phyloP scores from a whole-genome alignment of 2,329 filamentous ascomycete genomes.

The Elsinoe australis region DNA sequence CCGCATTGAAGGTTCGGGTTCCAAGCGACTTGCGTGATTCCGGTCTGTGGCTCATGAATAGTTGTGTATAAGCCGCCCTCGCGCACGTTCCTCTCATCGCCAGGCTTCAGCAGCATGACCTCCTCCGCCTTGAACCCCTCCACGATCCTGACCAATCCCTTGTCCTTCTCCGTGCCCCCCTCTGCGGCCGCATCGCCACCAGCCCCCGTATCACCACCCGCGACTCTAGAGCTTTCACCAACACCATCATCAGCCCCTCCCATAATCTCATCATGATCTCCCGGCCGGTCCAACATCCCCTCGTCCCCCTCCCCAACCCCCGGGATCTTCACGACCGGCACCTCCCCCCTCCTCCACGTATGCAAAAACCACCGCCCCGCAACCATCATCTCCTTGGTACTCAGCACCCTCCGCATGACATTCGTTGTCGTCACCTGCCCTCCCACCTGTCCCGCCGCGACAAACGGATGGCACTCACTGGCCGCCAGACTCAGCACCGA shows the following conservation, averaged over 20 bases:
- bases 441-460: constrained; percentile 46
- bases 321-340: neutral
- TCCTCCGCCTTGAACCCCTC: constrained; percentile 37
- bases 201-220: constrained; percentile 21
- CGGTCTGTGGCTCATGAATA: constrained; percentile 40
- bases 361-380: constrained; percentile 52
- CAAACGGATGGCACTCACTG: constrained; percentile 48
- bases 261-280: too few species aligned
- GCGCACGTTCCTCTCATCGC: constrained; percentile 21
- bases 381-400: constrained; percentile 44
- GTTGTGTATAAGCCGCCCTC: constrained; percentile 29
- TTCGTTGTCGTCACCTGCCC: constrained; percentile 48
- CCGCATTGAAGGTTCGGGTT: constrained; percentile 44
- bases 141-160: constrained; percentile 30
- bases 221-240: constrained; percentile 27
- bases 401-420: constrained; percentile 44
- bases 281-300: constrained; percentile 25
- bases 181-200: neutral
- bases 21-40: constrained; percentile 41
- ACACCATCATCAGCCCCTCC: constrained; percentile 19
- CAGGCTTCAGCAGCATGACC: constrained; percentile 23
- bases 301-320: constrained; percentile 27
- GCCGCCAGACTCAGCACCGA: constrained; percentile 38
- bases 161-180: neutral
- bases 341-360: constrained; percentile 41